phyloP scores from a whole-genome alignment of 345 rosid species.

The Ailanthus altissimus region DNA sequence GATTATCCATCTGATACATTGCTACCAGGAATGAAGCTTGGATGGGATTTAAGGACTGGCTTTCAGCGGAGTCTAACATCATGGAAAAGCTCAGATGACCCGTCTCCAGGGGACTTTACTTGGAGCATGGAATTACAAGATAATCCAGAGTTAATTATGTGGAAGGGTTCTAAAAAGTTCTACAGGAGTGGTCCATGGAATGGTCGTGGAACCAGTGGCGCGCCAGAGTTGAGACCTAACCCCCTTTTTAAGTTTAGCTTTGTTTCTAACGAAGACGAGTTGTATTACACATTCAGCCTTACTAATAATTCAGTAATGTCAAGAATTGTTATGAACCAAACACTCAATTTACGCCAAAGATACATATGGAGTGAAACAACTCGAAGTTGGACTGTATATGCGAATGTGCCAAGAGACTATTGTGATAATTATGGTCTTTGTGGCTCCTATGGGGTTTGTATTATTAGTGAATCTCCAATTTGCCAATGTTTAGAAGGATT shows the following conservation, averaged over 20 bases:
- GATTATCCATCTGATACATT: conserved; percentile 57
- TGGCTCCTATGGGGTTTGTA: conserved; percentile 22
- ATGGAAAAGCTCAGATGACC: conserved; percentile 50
- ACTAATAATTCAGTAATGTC: conserved; percentile 7
- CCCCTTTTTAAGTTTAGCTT: conserved; percentile 24
- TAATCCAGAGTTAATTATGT: conserved; percentile 35
- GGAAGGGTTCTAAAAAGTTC: conserved; percentile 15
- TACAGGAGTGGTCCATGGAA: conserved; percentile 46
- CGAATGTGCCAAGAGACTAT: conserved; percentile 10
- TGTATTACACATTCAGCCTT: conserved; percentile 5
- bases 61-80: conserved; percentile 35
- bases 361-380: conserved; percentile 12
- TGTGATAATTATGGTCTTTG: conserved; percentile 19
- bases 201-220: conserved; percentile 39
- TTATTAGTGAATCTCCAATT: neutral
- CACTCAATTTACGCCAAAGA: neutral
- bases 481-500: conserved; percentile 30
- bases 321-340: conserved; percentile 19
- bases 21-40: conserved; percentile 57
- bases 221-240: conserved; percentile 28
- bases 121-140: conserved; percentile 27
- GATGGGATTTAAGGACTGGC: conserved; percentile 40
- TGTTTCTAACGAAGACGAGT: conserved; percentile 16
- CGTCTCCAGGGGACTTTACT: conserved; percentile 45
- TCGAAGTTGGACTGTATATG: conserved; percentile 7